A percentile compares a stretch with the other conserved stretches of the same genome.
Evolutionary conservation across 208 protist genomes (phyloP).

Genomic region (Crithidia bombi): DNA sequence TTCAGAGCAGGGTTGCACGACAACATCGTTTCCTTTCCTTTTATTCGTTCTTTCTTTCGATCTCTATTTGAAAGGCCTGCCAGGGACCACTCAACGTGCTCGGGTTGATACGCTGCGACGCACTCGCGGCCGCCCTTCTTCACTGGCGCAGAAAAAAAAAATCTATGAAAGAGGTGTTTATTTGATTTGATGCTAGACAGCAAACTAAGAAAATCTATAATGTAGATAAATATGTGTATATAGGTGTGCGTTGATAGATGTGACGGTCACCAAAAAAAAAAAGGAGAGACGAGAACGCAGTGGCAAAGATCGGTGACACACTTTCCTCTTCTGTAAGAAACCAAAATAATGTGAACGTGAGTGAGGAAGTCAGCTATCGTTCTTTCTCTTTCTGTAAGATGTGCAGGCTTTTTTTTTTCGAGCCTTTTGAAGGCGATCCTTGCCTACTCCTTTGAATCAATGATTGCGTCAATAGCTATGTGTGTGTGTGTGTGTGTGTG

Average conservation of each 20-base stretch:
- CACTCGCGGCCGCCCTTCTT: no score
- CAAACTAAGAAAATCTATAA: not conserved
- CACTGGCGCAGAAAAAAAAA: not conserved
- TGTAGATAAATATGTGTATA: conserved; percentile 6
- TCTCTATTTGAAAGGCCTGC: not conserved
- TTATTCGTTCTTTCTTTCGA: not conserved
- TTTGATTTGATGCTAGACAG: no score
- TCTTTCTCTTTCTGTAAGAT: not conserved
- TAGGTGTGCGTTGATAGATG: not conserved
- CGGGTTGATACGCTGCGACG: no score
- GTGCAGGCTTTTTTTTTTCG: not conserved
- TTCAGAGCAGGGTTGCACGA: conserved; percentile 22
- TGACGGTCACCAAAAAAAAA: conserved; percentile 17
- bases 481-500: conserved; percentile 16
- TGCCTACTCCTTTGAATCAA: no score
- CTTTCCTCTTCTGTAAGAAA: no score
- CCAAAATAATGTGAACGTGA: conserved; percentile 18
- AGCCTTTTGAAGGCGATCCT: no score
- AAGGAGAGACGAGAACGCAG: conserved; percentile 12
- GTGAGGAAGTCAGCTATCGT: not conserved
- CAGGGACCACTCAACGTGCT: no score
- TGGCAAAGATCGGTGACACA: not conserved
- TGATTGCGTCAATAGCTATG: conserved; percentile 6
- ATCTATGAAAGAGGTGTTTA: no score
- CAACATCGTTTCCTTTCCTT: conserved; percentile 22